Percentiles rank a stretch among this genome's conserved stretches.
These are phyloP conservation scores for Haplographium delicatum DNA, from an alignment of 495 filamentous ascomycete species.

Conservation along the genomic window DNA sequence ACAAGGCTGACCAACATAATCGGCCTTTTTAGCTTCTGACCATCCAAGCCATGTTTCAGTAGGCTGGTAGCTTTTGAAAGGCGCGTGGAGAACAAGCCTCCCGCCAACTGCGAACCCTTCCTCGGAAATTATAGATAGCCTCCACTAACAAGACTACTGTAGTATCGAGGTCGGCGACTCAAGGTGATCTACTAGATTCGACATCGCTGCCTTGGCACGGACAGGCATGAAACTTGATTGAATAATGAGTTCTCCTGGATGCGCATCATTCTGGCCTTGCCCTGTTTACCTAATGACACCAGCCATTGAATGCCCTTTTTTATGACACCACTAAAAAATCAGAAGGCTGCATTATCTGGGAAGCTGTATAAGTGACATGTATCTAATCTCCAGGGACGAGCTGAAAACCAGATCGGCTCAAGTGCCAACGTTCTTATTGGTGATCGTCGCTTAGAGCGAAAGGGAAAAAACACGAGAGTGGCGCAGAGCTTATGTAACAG, in stretches of 20 bases:
- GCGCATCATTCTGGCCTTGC: no score
- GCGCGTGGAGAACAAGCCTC: neutral
- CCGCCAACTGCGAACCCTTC: neutral
- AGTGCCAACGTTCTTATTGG: neutral
- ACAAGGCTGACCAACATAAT: neutral
- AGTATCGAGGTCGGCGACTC: neutral
- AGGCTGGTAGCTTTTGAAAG: neutral
- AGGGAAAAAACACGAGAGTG: neutral
- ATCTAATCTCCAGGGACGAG: neutral
- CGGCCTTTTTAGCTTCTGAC: neutral
- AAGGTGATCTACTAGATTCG: slow-evolving; percentile 1
- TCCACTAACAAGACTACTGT: no score
- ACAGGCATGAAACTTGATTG: no score
- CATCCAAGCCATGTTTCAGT: slow-evolving; percentile 1
- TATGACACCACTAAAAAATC: no score
- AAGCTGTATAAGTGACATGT: no score
- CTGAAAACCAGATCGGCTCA: neutral
- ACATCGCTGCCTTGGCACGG: no score
- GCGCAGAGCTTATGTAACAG: neutral
- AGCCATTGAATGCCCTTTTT: no score
- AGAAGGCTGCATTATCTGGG: no score
- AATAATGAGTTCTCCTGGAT: no score
- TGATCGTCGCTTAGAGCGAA: neutral
- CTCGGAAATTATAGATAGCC: slow-evolving; percentile 5
- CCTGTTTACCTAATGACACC: no score